Conservation (phyloP, 2,329 filamentous ascomycete species). For the Nothophaeocryptopus gaeumannii region DNA sequence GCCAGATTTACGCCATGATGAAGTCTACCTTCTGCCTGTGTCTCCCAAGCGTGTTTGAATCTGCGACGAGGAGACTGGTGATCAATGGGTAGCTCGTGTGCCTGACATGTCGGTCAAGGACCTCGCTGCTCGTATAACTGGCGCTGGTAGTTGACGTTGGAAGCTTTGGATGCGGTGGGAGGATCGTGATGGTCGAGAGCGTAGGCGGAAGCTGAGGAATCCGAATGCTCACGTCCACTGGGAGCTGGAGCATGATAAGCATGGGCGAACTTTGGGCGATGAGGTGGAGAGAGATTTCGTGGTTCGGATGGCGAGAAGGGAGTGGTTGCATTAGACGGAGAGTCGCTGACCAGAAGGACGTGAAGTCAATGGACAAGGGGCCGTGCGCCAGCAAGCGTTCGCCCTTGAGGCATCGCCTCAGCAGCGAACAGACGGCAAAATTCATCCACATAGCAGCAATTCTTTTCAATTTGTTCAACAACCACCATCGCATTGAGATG, state of each 20-base stretch:
- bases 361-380: no score
- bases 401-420: no score
- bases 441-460: no score
- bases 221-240: background rate
- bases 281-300: no score
- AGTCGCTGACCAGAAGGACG: no score
- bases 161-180: background rate
- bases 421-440: no score
- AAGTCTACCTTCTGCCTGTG: background rate
- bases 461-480: no score
- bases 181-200: background rate
- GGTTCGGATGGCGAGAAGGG: no score
- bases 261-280: background rate
- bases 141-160: background rate
- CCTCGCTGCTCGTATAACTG: background rate
- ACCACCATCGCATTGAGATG: no score
- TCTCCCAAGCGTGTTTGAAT: background rate
- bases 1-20: background rate
- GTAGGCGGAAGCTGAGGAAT: background rate
- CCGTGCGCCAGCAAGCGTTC: no score
- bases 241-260: background rate
- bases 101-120: slow-evolving; percentile 3
- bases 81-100: background rate
- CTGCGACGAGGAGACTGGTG: background rate
- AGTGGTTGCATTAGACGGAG: no score